Conservation (phyloP, 2,329 filamentous ascomycete species). For the Hirsutella thompsonii region DNA sequence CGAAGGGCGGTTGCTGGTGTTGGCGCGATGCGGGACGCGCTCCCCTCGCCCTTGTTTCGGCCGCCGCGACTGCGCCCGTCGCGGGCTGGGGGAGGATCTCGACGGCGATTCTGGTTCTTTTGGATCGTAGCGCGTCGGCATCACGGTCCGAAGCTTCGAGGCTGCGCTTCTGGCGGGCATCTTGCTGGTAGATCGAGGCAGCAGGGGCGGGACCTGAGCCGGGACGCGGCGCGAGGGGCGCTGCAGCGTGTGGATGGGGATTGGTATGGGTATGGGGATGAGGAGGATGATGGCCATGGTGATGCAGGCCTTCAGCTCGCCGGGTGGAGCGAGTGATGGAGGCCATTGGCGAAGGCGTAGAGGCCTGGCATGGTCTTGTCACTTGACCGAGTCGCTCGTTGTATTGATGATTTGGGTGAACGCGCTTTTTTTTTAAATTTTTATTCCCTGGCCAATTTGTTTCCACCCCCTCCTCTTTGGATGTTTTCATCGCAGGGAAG, state of each 20-base stretch:
- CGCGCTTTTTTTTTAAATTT: too few species aligned
- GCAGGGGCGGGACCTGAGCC: slow-evolving; percentile 15
- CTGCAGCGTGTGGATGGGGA: slow-evolving; percentile 4
- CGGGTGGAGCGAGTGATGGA: slow-evolving; percentile 37
- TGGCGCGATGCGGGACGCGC: slow-evolving; percentile 12
- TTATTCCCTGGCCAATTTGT: too few species aligned
- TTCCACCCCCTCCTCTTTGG: too few species aligned
- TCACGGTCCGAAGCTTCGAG: slow-evolving; percentile 31
- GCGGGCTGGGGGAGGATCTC: slow-evolving; percentile 31
- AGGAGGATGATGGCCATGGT: slow-evolving; percentile 9
- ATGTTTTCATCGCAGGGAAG: too few species aligned
- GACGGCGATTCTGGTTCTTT: slow-evolving; percentile 38
- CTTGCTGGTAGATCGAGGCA: slow-evolving; percentile 9
- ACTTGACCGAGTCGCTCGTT: slow-evolving; percentile 4
- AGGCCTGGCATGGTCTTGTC: slow-evolving; percentile 24
- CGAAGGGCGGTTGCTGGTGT: neutral
- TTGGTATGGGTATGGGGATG: slow-evolving; percentile 7
- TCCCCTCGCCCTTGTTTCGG: slow-evolving; percentile 12
- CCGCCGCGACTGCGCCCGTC: slow-evolving; percentile 6
- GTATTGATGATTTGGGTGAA: too few species aligned
- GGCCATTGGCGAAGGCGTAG: slow-evolving; percentile 29
- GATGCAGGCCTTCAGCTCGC: slow-evolving; percentile 33
- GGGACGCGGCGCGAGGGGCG: slow-evolving; percentile 10
- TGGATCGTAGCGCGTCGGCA: slow-evolving; percentile 29
- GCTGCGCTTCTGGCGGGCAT: slow-evolving; percentile 33